Evolutionary conservation across 179 eudicot species (phyloP).

Genomic region (Corrigiola litoralis): DNA sequence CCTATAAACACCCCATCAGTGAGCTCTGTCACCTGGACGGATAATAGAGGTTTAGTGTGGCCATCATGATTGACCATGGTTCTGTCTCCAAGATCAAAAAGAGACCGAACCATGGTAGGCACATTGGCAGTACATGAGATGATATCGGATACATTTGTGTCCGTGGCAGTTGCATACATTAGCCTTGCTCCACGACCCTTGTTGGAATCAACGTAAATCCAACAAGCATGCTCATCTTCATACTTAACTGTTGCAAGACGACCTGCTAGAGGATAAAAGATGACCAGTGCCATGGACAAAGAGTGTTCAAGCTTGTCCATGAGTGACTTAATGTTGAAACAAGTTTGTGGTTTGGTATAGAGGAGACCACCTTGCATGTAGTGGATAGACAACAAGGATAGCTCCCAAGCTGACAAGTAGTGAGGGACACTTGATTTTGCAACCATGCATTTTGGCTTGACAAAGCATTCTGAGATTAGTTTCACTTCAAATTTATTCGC

Average conservation of each 20-base stretch:
- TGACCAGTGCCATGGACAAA: not conserved
- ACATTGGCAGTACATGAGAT: not conserved
- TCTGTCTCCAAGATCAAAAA: conserved; percentile 3
- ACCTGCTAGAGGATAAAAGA: conserved; percentile 5
- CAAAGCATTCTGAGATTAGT: too few species aligned
- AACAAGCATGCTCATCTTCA: conserved; percentile 4
- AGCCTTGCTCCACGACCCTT: conserved; percentile 4
- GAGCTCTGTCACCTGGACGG: not conserved
- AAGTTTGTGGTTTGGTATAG: not conserved
- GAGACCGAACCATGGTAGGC: not conserved
- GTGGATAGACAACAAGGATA: not conserved
- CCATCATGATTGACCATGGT: conserved; percentile 8
- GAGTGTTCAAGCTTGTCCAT: not conserved
- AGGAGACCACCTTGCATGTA: conserved; percentile 1
- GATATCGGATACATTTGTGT: not conserved
- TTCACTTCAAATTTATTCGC: too few species aligned
- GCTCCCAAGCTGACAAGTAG: not conserved
- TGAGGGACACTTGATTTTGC: too few species aligned
- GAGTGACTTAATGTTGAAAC: not conserved
- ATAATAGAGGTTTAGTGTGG: not conserved
- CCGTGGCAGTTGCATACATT: not conserved
- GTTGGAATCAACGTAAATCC: not conserved
- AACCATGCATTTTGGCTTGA: conserved; percentile 1
- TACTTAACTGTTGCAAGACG: not conserved
- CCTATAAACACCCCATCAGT: not conserved